Conservation (phyloP, 164 flowering plant genomes). For the Berberis vulgaris region DNA sequence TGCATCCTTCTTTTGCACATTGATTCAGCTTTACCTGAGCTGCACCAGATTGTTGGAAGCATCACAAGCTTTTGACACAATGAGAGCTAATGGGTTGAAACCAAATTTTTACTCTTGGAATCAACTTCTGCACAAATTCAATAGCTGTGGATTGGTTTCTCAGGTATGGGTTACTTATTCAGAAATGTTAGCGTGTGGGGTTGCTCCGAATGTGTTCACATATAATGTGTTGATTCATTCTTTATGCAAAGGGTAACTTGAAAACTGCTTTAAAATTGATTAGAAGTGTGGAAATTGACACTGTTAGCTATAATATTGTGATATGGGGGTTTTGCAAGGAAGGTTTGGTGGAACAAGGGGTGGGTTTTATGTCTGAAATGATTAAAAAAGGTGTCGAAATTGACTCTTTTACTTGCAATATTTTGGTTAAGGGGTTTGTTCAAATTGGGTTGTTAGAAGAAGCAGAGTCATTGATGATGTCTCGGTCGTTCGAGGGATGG, state of each 20-base stretch:
- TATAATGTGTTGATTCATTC: conserved; percentile 57
- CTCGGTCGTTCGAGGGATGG: conserved; percentile 28
- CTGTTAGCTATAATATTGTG: conserved; percentile 60
- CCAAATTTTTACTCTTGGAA: conserved; percentile 48
- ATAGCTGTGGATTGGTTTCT: conserved; percentile 43
- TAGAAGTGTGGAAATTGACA: conserved; percentile 34
- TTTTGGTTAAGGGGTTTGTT: conserved; percentile 61
- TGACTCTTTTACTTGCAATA: conserved; percentile 60
- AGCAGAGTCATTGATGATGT: conserved; percentile 46
- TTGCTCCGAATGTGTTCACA: conserved; percentile 45
- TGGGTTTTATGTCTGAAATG: conserved; percentile 68
- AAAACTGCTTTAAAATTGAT: conserved; percentile 40
- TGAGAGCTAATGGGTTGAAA: conserved; percentile 34
- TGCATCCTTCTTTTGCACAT: too few relatives aligned
- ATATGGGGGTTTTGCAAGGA: conserved; percentile 69
- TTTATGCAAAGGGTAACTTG: conserved; percentile 64
- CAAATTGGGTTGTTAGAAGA: conserved; percentile 35
- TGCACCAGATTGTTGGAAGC: conserved; percentile 46
- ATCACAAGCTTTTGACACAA: conserved; percentile 31
- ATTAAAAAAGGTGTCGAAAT: conserved; percentile 44
- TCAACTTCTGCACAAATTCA: conserved; percentile 41
- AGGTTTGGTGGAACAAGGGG: conserved; percentile 35
- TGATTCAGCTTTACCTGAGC: conserved; percentile 46
- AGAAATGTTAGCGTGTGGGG: conserved; percentile 46
- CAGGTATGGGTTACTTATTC: conserved; percentile 52